A percentile compares a stretch with the other conserved stretches of the same genome.
Conservation (phyloP, 1,284 basidiomycete species). For the Sporisorium graminicola region DNA sequence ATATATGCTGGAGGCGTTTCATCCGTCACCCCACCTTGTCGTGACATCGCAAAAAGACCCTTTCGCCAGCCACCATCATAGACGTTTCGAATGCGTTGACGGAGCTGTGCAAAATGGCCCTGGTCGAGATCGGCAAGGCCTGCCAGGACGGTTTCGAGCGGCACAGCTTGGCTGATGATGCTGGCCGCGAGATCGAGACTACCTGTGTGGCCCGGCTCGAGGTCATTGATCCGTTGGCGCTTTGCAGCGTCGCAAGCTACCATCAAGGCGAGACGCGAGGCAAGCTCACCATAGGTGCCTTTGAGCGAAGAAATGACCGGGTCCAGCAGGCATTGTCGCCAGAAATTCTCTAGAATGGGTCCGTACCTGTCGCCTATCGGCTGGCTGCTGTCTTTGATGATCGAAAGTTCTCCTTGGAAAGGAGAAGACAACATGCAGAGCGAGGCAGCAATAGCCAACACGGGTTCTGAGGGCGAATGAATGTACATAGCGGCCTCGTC, state of each 20-base stretch:
- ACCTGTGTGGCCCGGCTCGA: not conserved
- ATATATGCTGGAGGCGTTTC: constrained; percentile 7
- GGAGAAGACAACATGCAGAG: constrained; percentile 7
- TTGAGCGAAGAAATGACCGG: constrained; percentile 1
- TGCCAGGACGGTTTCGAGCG: not conserved
- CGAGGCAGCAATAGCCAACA: constrained; percentile 23
- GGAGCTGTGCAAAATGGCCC: not conserved
- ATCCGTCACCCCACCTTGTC: not conserved
- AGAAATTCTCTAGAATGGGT: constrained; percentile 3
- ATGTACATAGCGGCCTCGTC: not conserved
- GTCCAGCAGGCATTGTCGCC: constrained; percentile 1
- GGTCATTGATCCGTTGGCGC: not conserved
- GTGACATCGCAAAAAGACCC: not conserved
- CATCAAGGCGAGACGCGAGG: constrained; percentile 8
- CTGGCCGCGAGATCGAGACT: not conserved
- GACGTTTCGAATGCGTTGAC: not conserved
- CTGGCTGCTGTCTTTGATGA: not conserved
- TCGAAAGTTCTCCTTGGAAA: not conserved
- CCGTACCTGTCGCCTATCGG: not conserved
- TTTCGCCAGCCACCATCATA: not conserved
- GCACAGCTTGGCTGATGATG: not conserved
- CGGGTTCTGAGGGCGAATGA: constrained; percentile 17
- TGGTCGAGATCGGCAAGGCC: constrained; percentile 1
- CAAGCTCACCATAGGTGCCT: constrained; percentile 19
- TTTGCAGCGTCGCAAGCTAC: constrained; percentile 30